These are phyloP conservation scores for Cryptosporidium meleagridis DNA, from an alignment of 169 alveolate genomes.

Conservation along the genomic window DNA sequence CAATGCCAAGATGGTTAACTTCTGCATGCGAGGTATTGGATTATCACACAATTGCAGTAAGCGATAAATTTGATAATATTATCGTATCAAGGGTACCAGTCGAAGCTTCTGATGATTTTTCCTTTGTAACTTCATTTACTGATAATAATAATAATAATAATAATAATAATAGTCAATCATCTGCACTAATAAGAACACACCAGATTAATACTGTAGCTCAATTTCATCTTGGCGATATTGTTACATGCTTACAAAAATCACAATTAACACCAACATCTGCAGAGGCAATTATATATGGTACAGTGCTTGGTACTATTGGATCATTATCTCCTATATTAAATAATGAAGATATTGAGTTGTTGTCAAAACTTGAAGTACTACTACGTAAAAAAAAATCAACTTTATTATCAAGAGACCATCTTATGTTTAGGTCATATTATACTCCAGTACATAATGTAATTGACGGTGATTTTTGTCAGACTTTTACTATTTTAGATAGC, in stretches of 20 bases:
- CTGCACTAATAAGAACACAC: slow-evolving; percentile 23
- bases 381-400: slow-evolving; percentile 30
- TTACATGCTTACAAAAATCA: slow-evolving; percentile 93
- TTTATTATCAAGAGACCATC: slow-evolving; percentile 85
- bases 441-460: slow-evolving; percentile 91
- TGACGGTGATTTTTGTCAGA: slow-evolving; percentile 98
- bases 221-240: slow-evolving; percentile 97
- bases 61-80: slow-evolving; percentile 95
- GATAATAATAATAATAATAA: neutral
- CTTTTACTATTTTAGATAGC: slow-evolving; percentile 83
- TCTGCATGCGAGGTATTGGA: slow-evolving; percentile 92
- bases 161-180: neutral
- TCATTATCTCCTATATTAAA: slow-evolving; percentile 94
- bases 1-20: slow-evolving; percentile 95
- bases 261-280: slow-evolving; percentile 88
- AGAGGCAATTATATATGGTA: slow-evolving; percentile 93
- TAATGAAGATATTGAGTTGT: slow-evolving; percentile 89
- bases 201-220: slow-evolving; percentile 88
- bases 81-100: slow-evolving; percentile 88
- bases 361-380: slow-evolving; percentile 65
- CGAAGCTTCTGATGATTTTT: slow-evolving; percentile 45
- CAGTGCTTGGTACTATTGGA: slow-evolving; percentile 96
- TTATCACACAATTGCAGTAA: slow-evolving; percentile 93
- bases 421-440: slow-evolving; percentile 86
- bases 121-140: slow-evolving; percentile 17